phyloP scores from a whole-genome alignment of 228 moss, liverwort and hornwort genomes.

The Sphagnum magellanicum region DNA sequence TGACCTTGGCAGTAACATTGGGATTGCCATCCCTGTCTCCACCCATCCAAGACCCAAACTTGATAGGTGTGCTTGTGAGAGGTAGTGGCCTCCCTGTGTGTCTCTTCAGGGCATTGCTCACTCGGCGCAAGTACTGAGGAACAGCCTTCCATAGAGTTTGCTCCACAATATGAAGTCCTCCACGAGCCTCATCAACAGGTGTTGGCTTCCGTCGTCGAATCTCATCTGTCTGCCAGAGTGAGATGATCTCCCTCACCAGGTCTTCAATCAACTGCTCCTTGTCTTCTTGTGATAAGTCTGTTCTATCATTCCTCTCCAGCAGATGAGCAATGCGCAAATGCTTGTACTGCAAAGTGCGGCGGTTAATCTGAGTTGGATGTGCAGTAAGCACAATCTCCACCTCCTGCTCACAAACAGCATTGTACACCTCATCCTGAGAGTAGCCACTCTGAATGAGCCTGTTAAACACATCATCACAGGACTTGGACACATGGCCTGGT shows the following conservation, averaged over 20 bases:
- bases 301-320: slow-evolving; percentile 72
- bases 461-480: slow-evolving; percentile 79
- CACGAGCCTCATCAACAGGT: slow-evolving; percentile 81
- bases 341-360: slow-evolving; percentile 75
- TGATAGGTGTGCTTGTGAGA: slow-evolving; percentile 64
- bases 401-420: slow-evolving; percentile 70
- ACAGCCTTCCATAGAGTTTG: slow-evolving; percentile 86
- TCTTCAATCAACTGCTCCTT: slow-evolving; percentile 80
- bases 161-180: slow-evolving; percentile 89
- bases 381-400: slow-evolving; percentile 84
- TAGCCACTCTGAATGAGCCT: slow-evolving; percentile 71
- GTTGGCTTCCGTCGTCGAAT: slow-evolving; percentile 77
- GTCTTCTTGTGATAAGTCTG: slow-evolving; percentile 77
- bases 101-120: slow-evolving; percentile 78
- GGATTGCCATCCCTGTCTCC: slow-evolving; percentile 90
- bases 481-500: slow-evolving; percentile 79
- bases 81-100: slow-evolving; percentile 70
- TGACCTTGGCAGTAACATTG: slow-evolving; percentile 83
- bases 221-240: slow-evolving; percentile 85
- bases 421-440: slow-evolving; percentile 68
- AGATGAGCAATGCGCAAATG: slow-evolving; percentile 77
- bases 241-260: slow-evolving; percentile 77
- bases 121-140: slow-evolving; percentile 80
- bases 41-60: slow-evolving; percentile 93
- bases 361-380: slow-evolving; percentile 84